phyloP scores from a whole-genome alignment of 371 early-diverging fungal species.

The Mortierella sp. region DNA sequence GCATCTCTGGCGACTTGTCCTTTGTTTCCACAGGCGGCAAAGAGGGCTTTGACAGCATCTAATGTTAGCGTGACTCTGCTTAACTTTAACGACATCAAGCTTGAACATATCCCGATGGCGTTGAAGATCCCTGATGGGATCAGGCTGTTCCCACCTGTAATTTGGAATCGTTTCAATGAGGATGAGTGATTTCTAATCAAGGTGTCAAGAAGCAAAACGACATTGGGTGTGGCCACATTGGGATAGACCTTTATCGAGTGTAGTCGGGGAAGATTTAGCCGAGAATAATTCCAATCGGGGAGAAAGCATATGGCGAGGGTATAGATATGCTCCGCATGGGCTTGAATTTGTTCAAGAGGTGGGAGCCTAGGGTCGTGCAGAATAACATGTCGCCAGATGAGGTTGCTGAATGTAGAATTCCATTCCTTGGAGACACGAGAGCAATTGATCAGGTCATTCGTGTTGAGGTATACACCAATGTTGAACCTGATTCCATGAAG shows the following conservation, averaged over 20 bases:
- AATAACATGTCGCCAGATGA: not conserved
- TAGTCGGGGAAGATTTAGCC: not conserved
- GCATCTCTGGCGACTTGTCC: not conserved
- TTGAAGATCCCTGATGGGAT: no score
- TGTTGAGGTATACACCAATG: not conserved
- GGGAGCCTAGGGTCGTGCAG: no score
- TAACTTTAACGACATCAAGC: not conserved
- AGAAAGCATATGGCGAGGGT: not conserved
- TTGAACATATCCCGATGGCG: not conserved
- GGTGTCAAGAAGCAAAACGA: not conserved
- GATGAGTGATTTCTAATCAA: not conserved
- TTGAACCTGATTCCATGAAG: not conserved
- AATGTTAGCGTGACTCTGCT: not conserved
- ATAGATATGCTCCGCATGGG: not conserved
- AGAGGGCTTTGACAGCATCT: not conserved
- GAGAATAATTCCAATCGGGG: not conserved
- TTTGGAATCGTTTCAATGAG: not conserved
- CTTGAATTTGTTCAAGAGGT: not conserved
- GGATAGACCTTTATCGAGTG: not conserved
- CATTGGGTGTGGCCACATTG: no score
- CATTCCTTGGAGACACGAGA: not conserved
- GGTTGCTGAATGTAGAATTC: not conserved
- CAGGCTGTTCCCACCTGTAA: not conserved
- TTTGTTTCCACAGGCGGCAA: not conserved
- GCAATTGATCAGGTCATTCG: not conserved